Percentiles rank a stretch among this genome's conserved stretches.
Evolutionary conservation across 352 stramenopile species (phyloP).

Genomic region (Pythium monospermum): DNA sequence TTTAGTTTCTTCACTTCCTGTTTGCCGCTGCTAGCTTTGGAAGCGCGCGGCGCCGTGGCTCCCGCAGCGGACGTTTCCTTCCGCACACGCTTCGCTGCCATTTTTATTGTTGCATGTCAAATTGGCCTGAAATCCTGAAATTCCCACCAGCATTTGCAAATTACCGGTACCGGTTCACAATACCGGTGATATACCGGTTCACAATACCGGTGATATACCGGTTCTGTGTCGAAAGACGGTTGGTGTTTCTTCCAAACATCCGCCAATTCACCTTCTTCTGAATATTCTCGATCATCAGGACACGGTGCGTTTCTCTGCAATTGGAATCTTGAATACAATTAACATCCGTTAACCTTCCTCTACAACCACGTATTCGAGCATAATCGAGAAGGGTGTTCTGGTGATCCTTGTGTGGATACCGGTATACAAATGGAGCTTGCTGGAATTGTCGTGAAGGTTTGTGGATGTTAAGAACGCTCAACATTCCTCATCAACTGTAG

Average conservation of each 20-base stretch:
- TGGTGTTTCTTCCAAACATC: too few species aligned
- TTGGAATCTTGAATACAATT: not conserved
- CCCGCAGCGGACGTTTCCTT: not conserved
- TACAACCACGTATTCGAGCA: slow-evolving; percentile 11
- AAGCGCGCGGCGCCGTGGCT: not conserved
- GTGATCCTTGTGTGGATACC: not conserved
- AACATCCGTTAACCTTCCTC: slow-evolving; percentile 4
- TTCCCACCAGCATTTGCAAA: too few species aligned
- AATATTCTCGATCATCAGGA: not conserved
- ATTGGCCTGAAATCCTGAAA: too few species aligned
- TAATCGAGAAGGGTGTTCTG: slow-evolving; percentile 9
- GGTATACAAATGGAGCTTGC: not conserved
- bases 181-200: too few species aligned
- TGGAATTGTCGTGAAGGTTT: not conserved
- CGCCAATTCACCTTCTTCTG: slow-evolving; percentile 6
- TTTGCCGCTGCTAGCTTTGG: not conserved
- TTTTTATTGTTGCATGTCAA: not conserved
- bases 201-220: too few species aligned
- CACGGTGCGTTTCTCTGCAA: slow-evolving; percentile 2
- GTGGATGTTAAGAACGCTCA: slow-evolving; percentile 4
- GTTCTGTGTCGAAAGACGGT: too few species aligned
- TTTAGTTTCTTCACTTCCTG: not conserved
- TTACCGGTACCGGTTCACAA: too few species aligned
- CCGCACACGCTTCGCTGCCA: not conserved
- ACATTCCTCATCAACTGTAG: not conserved